Evolutionary conservation across 805 yeast species (phyloP), one percentile per base, ranked within the genome.

Genomic region (Candida morakotiae): DNA sequence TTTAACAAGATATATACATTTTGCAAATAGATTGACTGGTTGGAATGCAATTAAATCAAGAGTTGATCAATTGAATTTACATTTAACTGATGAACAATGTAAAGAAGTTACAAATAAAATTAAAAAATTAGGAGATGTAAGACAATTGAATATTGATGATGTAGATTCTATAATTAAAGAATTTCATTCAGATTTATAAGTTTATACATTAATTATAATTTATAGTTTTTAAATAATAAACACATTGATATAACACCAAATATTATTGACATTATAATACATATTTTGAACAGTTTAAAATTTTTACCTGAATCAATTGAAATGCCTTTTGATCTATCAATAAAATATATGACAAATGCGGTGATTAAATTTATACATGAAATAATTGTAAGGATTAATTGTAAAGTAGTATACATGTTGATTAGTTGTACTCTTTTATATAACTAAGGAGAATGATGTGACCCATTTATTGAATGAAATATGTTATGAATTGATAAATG

Each of bases 21-120:
- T 91, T 62, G 98, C 98, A 52, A 91, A 91, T 77, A 82, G 98
- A 60, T 75, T 91, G 57, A 91, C 98, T 10, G 98, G 98, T 45
- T 91, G 98, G 98, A 93, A 91, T 66, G 98, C 98, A 39, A 91
- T 91, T 77, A 91, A 91, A 73, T 80, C 95, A 29, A 84, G 98
- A 68, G 98, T 93, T 44, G 98, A 91, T 62, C 98, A 91, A 69
- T 78, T 91, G 68, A 89, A 93, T 67, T 74, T 91, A 66, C 71
- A 81, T 53, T 74, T 91, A 58, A 79, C 93, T 34, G 98, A 91
- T 59, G 91, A 81, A 50, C 97, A 91, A 75, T 73, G 86, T 67
- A 93, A 93, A 76, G 96, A 87, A 61, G 95, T 93, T 46, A 91
- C 98, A 24, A 73, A 76, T 52, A 89, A 89, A 73, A 89, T 91